Conservation (phyloP, 148 eudicot species). For the Mesembryanthemum crystallinum region DNA sequence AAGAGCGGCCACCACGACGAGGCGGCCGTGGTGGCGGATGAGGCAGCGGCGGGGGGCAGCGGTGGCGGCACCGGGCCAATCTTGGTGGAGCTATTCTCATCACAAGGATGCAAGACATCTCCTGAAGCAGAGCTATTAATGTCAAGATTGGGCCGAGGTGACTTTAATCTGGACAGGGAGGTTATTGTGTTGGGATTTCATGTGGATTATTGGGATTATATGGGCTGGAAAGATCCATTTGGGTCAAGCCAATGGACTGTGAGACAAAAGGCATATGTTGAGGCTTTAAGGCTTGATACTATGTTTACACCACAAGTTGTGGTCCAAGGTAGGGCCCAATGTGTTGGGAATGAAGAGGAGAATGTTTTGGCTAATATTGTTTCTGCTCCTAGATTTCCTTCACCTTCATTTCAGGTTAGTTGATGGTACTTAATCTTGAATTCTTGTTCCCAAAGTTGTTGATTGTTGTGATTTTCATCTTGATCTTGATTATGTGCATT, state of each 20-base stretch:
- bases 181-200: constrained; percentile 66
- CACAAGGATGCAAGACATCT: constrained; percentile 84
- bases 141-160: constrained; percentile 86
- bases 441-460: background rate
- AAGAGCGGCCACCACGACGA: constrained; percentile 14
- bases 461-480: background rate
- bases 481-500: too few relatives aligned
- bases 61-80: constrained; percentile 35
- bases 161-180: constrained; percentile 51
- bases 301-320: constrained; percentile 86
- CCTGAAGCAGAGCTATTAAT: constrained; percentile 75
- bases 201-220: constrained; percentile 88
- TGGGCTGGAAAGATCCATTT: constrained; percentile 88
- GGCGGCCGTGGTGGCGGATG: constrained; percentile 29
- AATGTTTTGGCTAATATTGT: constrained; percentile 43
- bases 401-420: constrained; percentile 66
- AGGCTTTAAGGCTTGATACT: constrained; percentile 62
- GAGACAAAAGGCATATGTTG: constrained; percentile 75
- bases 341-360: constrained; percentile 66
- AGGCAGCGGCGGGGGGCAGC: constrained; percentile 41
- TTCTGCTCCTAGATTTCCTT: constrained; percentile 54
- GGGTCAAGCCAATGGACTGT: constrained; percentile 85
- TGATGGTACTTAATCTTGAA: background rate
- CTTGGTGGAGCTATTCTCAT: constrained; percentile 81
- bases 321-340: constrained; percentile 64